These are phyloP conservation scores for Tetrahymena malaccensis DNA, from an alignment of 73 alveolate species.

Conservation along the genomic window DNA sequence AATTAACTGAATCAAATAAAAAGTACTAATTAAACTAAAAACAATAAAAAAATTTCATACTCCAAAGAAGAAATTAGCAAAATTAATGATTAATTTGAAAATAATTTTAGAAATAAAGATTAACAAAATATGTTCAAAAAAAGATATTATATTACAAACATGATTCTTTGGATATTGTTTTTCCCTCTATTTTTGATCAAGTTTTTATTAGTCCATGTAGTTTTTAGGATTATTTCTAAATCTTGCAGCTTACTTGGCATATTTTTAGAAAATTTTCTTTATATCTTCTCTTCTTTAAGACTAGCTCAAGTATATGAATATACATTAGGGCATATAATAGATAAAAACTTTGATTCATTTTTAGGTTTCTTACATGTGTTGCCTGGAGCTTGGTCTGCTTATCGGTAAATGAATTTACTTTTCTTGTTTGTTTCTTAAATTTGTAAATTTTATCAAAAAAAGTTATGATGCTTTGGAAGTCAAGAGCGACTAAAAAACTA, in stretches of 20 bases:
- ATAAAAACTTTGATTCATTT: conserved; percentile 45
- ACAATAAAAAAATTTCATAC: not conserved
- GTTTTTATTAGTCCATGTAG: not conserved
- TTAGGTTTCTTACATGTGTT: conserved; percentile 49
- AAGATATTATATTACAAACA: not conserved
- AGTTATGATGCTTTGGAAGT: conserved; percentile 28
- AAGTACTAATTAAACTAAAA: not conserved
- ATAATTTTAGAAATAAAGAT: not conserved
- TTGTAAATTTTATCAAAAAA: not conserved
- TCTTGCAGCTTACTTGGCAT: not conserved
- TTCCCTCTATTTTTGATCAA: not conserved
- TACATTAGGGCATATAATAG: conserved; percentile 36
- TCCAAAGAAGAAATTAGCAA: not conserved
- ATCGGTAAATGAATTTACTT: conserved; percentile 3
- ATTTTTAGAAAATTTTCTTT: not conserved
- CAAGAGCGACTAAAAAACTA: not conserved
- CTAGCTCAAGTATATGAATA: conserved; percentile 30
- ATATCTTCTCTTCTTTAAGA: not conserved
- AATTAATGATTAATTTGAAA: not conserved
- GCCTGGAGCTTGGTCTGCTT: conserved; percentile 57
- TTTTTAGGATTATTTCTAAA: not conserved
- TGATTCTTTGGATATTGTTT: not conserved
- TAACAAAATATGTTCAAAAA: not conserved
- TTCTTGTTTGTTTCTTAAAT: not conserved
- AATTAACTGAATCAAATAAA: not conserved